These are phyloP conservation scores for Sporothrix curviconia DNA, from an alignment of 2,329 filamentous ascomycete genomes.

Conservation along the genomic window DNA sequence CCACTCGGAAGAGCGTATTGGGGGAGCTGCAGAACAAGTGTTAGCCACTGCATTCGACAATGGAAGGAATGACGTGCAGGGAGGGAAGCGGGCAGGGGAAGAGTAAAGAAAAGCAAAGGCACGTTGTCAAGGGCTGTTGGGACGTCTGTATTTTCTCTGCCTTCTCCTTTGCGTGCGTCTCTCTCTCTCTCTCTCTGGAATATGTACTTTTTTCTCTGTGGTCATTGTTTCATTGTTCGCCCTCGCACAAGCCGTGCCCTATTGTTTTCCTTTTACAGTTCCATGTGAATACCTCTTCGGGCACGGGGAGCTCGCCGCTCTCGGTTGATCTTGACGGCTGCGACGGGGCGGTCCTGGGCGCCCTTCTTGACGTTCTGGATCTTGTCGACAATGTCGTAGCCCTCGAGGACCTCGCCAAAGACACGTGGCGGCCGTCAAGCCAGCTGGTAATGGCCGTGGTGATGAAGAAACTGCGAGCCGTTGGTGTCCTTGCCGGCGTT, in stretches of 20 bases:
- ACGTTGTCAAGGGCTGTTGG: background rate
- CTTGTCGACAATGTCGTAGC: conserved; percentile 71
- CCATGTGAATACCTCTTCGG: conserved; percentile 85
- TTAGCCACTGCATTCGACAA: conserved; percentile 21
- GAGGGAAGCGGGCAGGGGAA: conserved; percentile 6
- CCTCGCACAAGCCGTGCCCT: background rate
- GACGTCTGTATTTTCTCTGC: background rate
- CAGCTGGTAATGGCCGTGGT: conserved; percentile 77
- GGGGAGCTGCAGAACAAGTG: conserved; percentile 23
- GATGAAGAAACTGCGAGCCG: conserved; percentile 86
- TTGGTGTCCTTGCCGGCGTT: conserved; percentile 82
- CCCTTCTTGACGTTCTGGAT: conserved; percentile 66
- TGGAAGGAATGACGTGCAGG: conserved; percentile 1
- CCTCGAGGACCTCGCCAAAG: conserved; percentile 83
- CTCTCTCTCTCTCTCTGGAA: background rate
- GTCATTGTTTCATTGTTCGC: background rate
- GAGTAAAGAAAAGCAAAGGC: background rate
- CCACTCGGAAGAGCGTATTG: conserved; percentile 32
- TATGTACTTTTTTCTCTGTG: background rate
- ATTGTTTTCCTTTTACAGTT: conserved; percentile 52
- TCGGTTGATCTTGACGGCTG: conserved; percentile 70
- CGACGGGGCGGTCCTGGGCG: conserved; percentile 60
- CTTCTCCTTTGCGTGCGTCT: background rate
- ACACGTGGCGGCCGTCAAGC: conserved; percentile 83
- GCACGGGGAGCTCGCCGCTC: conserved; percentile 77